A percentile compares a stretch with the other conserved stretches of the same genome.
phyloP scores from a whole-genome alignment of 495 filamentous ascomycete genomes.

The Evansstolkia leycettana region DNA sequence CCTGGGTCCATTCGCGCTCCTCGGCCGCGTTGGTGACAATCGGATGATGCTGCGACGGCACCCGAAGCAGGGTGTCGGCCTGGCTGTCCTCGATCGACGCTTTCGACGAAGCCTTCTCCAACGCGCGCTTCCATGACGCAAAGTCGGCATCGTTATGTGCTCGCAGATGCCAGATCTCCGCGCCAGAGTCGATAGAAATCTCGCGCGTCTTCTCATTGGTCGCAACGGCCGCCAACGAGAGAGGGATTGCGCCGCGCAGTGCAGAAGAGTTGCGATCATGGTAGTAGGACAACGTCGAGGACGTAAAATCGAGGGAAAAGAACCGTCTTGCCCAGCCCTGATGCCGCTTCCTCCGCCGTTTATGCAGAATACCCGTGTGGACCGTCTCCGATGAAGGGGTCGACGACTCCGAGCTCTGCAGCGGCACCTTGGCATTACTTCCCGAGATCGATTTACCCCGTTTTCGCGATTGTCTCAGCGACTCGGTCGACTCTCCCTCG shows the following conservation, averaged over 20 bases:
- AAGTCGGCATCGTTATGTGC: constrained; percentile 76
- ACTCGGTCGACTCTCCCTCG: constrained; percentile 17
- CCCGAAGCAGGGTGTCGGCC: constrained; percentile 18
- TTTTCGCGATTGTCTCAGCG: constrained; percentile 10
- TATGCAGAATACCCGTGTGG: constrained; percentile 71
- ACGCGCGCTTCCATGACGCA: constrained; percentile 67
- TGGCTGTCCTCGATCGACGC: constrained; percentile 12
- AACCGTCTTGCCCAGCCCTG: constrained; percentile 89
- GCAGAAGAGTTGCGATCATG: constrained; percentile 84
- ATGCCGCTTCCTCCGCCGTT: constrained; percentile 81
- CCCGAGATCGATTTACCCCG: constrained; percentile 2
- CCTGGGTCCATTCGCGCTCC: constrained; percentile 72
- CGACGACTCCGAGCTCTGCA: constrained; percentile 11
- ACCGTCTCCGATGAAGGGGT: constrained; percentile 1
- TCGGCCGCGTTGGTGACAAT: constrained; percentile 32
- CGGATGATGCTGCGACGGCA: constrained; percentile 14
- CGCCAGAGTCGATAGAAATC: constrained; percentile 93
- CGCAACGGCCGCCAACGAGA: constrained; percentile 80
- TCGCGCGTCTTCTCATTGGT: constrained; percentile 77
- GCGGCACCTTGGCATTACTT: constrained; percentile 2
- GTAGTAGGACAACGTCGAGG: constrained; percentile 89
- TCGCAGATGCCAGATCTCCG: constrained; percentile 93
- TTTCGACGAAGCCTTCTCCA: constrained; percentile 59
- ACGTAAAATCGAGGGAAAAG: constrained; percentile 87
- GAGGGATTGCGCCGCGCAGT: constrained; percentile 79